Percentiles rank a stretch among this genome's conserved stretches.
phyloP scores from a whole-genome alignment of 495 filamentous ascomycete genomes.

The Talaromyces thailandensis region DNA sequence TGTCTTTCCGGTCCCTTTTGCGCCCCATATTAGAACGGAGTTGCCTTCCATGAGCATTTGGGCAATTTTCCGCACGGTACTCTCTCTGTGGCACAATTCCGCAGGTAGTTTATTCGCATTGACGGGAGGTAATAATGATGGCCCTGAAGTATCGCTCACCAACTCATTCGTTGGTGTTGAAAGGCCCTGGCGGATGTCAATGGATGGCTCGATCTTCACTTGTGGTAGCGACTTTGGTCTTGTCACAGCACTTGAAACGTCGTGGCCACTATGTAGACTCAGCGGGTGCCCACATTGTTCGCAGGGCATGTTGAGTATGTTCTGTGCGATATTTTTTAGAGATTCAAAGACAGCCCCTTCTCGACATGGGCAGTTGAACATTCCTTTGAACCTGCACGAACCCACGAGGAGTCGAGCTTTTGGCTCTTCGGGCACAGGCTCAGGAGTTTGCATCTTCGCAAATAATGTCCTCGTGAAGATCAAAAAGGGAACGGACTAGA shows the following conservation, averaged over 20 bases:
- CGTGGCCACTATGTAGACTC: not conserved
- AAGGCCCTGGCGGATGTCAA: not conserved
- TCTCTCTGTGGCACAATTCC: not conserved
- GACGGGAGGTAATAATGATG: too few species aligned
- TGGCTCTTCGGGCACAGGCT: not conserved
- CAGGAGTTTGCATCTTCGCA: not conserved
- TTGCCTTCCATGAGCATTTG: not conserved
- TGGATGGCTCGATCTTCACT: not conserved
- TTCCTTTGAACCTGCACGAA: not conserved
- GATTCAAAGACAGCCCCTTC: not conserved
- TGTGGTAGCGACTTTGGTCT: not conserved
- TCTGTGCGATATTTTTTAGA: not conserved
- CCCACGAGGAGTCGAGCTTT: not conserved
- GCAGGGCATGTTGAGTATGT: not conserved
- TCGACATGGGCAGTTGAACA: not conserved
- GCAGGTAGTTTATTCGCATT: not conserved
- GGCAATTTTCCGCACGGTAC: not conserved
- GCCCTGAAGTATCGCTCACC: too few species aligned
- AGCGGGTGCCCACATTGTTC: not conserved
- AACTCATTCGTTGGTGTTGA: not conserved
- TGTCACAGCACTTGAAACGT: not conserved
- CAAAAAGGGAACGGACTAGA: too few species aligned
- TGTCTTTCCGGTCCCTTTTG: not conserved
- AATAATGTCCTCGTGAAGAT: too few species aligned
- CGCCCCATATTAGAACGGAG: constrained; percentile 1